These are phyloP conservation scores for Monosporascus sp. DNA, from an alignment of 2,329 filamentous ascomycete species.

Conservation along the genomic window DNA sequence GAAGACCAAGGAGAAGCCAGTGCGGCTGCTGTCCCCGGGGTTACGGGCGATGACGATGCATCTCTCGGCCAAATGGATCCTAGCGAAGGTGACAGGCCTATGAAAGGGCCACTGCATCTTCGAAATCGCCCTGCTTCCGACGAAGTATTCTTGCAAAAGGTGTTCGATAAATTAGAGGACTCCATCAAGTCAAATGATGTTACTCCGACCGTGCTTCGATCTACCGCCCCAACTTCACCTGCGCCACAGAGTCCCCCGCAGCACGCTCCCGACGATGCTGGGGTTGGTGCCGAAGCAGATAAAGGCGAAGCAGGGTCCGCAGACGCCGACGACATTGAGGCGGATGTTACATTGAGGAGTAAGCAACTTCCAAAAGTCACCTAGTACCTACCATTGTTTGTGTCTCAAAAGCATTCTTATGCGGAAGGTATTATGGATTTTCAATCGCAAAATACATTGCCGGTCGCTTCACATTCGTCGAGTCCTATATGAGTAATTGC, in stretches of 20 bases:
- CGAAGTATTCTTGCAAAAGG: conserved; percentile 45
- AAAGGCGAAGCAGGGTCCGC: neutral
- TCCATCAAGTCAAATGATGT: conserved; percentile 42
- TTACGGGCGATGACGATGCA: conserved; percentile 3
- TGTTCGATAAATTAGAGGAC: conserved; percentile 48
- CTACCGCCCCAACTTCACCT: conserved; percentile 2
- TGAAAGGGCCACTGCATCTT: conserved; percentile 50
- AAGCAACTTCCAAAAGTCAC: neutral
- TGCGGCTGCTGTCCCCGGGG: conserved; percentile 16
- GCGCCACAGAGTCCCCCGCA: conserved; percentile 1
- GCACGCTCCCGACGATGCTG: conserved; percentile 1
- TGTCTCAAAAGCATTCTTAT: too few species aligned
- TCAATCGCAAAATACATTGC: too few species aligned
- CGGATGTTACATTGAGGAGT: neutral
- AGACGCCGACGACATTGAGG: neutral
- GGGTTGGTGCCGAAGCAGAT: conserved; percentile 1
- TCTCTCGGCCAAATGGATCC: conserved; percentile 29
- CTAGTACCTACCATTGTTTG: too few species aligned
- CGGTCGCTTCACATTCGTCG: too few species aligned
- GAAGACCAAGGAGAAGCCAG: conserved; percentile 8
- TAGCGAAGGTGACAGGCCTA: conserved; percentile 36
- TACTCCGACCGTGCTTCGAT: conserved; percentile 38
- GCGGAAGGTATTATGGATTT: too few species aligned
- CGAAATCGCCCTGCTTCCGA: conserved; percentile 52
- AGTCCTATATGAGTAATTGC: too few species aligned